A percentile compares a stretch with the other conserved stretches of the same genome.
phyloP scores from a whole-genome alignment of 2,329 filamentous ascomycete genomes.

The Rhynchosporium graminicola region DNA sequence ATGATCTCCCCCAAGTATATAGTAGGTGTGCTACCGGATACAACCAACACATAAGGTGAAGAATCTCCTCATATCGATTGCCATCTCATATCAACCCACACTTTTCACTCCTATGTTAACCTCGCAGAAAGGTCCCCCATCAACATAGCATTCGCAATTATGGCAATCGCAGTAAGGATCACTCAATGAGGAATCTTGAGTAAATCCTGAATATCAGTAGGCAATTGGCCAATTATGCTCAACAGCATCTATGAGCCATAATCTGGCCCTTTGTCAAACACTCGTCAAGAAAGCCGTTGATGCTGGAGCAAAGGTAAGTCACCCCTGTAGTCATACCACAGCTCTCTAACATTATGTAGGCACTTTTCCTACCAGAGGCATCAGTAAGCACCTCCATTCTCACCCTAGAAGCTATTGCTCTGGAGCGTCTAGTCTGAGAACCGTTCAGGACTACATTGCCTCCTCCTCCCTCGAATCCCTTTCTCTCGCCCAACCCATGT shows the following conservation, averaged over 20 bases:
- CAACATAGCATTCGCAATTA: slow-evolving; percentile 16
- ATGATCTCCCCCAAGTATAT: no score
- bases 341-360: slow-evolving; percentile 45
- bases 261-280: slow-evolving; percentile 74
- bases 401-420: not conserved
- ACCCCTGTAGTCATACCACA: slow-evolving; percentile 3
- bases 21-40: no score
- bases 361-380: slow-evolving; percentile 90
- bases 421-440: not conserved
- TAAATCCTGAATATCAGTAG: slow-evolving; percentile 47
- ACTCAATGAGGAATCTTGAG: not conserved
- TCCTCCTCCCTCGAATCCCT: slow-evolving; percentile 67
- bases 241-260: slow-evolving; percentile 73
- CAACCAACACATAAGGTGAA: no score
- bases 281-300: slow-evolving; percentile 72
- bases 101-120: no score
- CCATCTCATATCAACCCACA: not conserved
- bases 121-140: not conserved
- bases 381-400: slow-evolving; percentile 23
- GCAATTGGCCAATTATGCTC: slow-evolving; percentile 90
- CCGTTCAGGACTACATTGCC: slow-evolving; percentile 64
- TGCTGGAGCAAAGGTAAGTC: slow-evolving; percentile 72
- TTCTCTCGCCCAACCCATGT: slow-evolving; percentile 66
- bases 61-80: not conserved
- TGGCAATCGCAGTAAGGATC: slow-evolving; percentile 39